These are phyloP conservation scores for Ogataea siamensis DNA, from an alignment of 805 yeast genomes.

Conservation along the genomic window DNA sequence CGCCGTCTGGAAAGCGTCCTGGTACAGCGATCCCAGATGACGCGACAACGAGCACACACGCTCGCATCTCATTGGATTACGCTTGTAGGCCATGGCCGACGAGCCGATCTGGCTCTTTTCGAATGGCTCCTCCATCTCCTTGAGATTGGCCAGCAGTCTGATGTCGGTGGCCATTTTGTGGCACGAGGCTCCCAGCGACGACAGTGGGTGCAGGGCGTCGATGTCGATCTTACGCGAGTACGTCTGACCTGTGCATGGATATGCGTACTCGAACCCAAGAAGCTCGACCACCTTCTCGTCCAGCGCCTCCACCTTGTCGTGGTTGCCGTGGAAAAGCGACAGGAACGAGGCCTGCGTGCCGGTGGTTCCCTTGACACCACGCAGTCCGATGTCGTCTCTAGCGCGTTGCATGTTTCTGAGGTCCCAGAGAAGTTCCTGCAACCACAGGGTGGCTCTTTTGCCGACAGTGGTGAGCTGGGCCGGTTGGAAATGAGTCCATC, in stretches of 20 bases:
- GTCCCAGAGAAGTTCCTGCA: slow-evolving; percentile 97
- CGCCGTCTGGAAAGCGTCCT: slow-evolving; percentile 94
- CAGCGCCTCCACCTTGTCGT: slow-evolving; percentile 89
- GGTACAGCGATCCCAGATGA: slow-evolving; percentile 88
- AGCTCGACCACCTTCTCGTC: slow-evolving; percentile 91
- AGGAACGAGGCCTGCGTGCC: slow-evolving; percentile 98
- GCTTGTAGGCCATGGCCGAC: slow-evolving; percentile 98
- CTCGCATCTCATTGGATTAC: slow-evolving; percentile 99
- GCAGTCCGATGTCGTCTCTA: slow-evolving; percentile 89
- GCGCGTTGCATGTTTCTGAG: slow-evolving; percentile 94
- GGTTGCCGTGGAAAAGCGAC: slow-evolving; percentile 93
- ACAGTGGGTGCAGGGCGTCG: slow-evolving; percentile 87
- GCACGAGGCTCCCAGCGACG: slow-evolving; percentile 92
- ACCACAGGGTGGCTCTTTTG: slow-evolving; percentile 96
- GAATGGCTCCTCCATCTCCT: slow-evolving; percentile 97
- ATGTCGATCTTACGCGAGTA: slow-evolving; percentile 97
- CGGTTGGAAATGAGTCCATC: slow-evolving; percentile 99
- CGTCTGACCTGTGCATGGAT: slow-evolving; percentile 99
- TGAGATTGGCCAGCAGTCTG: slow-evolving; percentile 91
- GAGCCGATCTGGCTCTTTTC: slow-evolving; percentile 99
- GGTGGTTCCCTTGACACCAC: slow-evolving; percentile 99
- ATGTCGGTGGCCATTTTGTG: slow-evolving; percentile 98
- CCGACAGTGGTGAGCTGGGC: slow-evolving; percentile 99
- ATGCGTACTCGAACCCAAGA: slow-evolving; percentile 89
- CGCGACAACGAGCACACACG: slow-evolving; percentile 98